phyloP scores from a whole-genome alignment of 768 basidiomycete genomes.

The Russula dissimulans region DNA sequence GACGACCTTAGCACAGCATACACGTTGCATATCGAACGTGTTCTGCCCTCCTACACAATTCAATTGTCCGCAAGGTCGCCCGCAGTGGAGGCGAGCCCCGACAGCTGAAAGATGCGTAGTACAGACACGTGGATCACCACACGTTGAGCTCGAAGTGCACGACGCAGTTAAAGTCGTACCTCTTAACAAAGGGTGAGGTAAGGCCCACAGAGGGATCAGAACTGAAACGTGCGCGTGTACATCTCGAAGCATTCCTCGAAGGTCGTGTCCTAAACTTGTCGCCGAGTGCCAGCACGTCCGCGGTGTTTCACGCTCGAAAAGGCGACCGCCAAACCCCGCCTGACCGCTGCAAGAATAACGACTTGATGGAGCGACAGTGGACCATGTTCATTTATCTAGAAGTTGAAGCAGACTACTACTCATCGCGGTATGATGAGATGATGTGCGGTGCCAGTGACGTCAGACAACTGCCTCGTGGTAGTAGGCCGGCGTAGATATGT shows the following conservation, averaged over 20 bases:
- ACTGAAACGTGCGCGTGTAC: not conserved
- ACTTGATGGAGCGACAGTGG: not conserved
- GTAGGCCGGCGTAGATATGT: not conserved
- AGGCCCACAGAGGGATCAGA: not conserved
- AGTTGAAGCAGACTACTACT: not conserved
- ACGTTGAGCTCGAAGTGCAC: slow-evolving; percentile 1
- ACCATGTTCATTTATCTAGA: not conserved
- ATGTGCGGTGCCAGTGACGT: slow-evolving; percentile 5
- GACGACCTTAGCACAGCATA: not conserved
- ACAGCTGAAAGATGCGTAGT: slow-evolving; percentile 31
- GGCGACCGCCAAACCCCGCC: not conserved
- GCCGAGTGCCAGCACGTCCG: not conserved
- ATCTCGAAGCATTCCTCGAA: not conserved
- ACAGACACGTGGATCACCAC: slow-evolving; percentile 2
- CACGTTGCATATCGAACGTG: slow-evolving; percentile 31
- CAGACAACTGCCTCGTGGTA: not conserved
- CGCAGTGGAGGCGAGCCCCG: slow-evolving; percentile 26
- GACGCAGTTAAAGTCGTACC: not conserved
- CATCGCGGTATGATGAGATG: not conserved
- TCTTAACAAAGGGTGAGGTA: not conserved
- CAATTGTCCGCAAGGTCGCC: slow-evolving; percentile 38
- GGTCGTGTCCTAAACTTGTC: not conserved
- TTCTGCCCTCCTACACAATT: slow-evolving; percentile 30
- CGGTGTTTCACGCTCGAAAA: not conserved
- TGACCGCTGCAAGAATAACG: not conserved